Conservation (phyloP, 139 green algal species). For the Chlamydomonas incerta region DNA sequence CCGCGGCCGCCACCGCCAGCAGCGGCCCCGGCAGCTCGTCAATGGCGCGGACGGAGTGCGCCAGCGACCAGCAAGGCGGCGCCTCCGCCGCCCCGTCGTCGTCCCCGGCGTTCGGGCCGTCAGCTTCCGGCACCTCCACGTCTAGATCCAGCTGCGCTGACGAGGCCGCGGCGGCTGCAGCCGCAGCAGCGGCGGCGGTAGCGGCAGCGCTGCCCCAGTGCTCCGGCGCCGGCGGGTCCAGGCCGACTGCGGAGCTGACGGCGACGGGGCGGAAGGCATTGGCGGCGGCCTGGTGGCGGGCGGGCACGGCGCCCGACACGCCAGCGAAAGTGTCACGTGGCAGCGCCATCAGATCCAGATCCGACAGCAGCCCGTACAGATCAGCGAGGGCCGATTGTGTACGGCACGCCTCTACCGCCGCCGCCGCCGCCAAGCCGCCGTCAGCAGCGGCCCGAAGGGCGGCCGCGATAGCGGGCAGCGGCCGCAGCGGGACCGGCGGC, state of each 20-base stretch:
- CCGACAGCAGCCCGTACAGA: conserved; percentile 26
- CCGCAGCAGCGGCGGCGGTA: neutral
- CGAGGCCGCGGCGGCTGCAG: neutral
- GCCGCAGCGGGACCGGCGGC: no score
- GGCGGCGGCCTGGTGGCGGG: neutral
- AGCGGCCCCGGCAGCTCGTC: conserved; percentile 3
- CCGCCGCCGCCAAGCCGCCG: no score
- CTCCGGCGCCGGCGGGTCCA: neutral
- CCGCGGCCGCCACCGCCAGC: neutral
- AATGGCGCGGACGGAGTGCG: neutral
- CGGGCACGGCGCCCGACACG: conserved; percentile 15
- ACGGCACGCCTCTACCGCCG: neutral
- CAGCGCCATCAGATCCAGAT: conserved; percentile 14
- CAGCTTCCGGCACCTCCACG: neutral
- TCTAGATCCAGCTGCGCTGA: neutral
- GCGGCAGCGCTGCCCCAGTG: neutral
- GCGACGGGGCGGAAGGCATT: neutral
- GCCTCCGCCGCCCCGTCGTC: no score
- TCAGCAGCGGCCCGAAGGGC: neutral
- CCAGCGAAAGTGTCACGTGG: neutral
- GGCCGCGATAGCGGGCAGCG: neutral
- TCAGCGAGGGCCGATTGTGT: conserved; percentile 29
- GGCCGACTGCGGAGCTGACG: neutral
- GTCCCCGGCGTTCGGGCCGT: no score
- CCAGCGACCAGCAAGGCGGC: neutral